These are phyloP conservation scores for Lasiosphaeria miniovina DNA, from an alignment of 495 filamentous ascomycete species.

Conservation along the genomic window DNA sequence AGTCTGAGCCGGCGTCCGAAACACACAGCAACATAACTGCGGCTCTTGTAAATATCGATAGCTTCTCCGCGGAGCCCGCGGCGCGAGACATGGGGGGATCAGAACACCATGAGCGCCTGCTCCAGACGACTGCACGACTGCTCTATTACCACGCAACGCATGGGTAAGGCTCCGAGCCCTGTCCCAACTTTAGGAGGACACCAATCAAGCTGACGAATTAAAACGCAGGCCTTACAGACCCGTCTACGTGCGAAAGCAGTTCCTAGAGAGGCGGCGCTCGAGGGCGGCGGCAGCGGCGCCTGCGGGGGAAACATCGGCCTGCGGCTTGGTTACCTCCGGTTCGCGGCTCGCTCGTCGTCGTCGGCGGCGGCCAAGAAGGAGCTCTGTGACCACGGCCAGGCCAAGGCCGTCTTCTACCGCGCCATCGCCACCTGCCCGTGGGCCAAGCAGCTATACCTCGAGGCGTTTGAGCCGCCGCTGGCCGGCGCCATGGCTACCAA, in stretches of 20 bases:
- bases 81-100: conserved; percentile 44
- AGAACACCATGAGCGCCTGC: conserved; percentile 54
- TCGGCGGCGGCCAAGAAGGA: background rate
- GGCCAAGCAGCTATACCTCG: conserved; percentile 67
- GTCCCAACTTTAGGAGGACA: background rate
- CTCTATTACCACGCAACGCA: conserved; percentile 62
- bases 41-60: conserved; percentile 41
- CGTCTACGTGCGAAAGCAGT: conserved; percentile 54
- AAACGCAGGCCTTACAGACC: conserved; percentile 63
- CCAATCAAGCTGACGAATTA: background rate
- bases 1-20: conserved; percentile 29
- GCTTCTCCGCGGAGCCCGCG: conserved; percentile 45
- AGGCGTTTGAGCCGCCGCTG: conserved; percentile 48
- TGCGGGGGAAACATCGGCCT: conserved; percentile 45
- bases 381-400: background rate
- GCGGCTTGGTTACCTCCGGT: conserved; percentile 68
- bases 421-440: conserved; percentile 70
- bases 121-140: conserved; percentile 64
- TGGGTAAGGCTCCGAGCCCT: conserved; percentile 34
- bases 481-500: conserved; percentile 32
- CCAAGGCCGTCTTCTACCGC: conserved; percentile 59
- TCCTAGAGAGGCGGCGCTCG: conserved; percentile 64
- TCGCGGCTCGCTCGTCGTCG: conserved; percentile 21
- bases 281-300: conserved; percentile 53
- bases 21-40: conserved; percentile 51